Evolutionary conservation across 768 basidiomycete species (phyloP), one percentile per base, ranked within the genome.

Genomic region (Agaricus sinodeliciosus): DNA sequence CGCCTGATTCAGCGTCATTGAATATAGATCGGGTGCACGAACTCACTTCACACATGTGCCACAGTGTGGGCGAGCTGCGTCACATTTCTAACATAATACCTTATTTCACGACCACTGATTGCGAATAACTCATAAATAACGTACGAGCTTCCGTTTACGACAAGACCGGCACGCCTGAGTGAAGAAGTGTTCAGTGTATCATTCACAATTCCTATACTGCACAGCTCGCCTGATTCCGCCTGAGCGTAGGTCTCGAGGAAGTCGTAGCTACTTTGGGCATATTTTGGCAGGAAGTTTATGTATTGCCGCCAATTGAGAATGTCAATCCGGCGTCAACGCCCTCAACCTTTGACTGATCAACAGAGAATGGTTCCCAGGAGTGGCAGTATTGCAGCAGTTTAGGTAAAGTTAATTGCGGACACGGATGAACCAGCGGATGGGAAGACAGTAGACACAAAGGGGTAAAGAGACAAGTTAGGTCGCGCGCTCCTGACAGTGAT

Each of bases 61-160:
- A 63, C 90, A 93, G 65, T 91, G 87, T 11, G 90, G 90, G 57
- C 90, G 84, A 39, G 84, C 78, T 39, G 90, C 90, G 67, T 93
- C 90, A 59, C 90, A 93, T 86, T 90, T 91, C 89, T 92, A 60
- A 25, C 11, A 22, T 49, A 16, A 31, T 31, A 16, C n/a, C 48
- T 49, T n/a, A 55, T 34, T 31, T 28, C n/a, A 7, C 31, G 31
- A 11, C 31, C 31, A 11, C n/a, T 18, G 25, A 39, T 26, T 40
- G n/a, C 3, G 9, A 9, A 36, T 8, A 36, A 39, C 26, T 19
- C 52, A 37, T 35, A 18, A n/a, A 19, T 36, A 40, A 71, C 84
- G 55, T 69, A 90, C 90, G 60, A 92, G 78, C 68, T 92, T 92
- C 66, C 87, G 75, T 67, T 83, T 90, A 57, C 90, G 83, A 70